Conservation (phyloP, 345 rosid species). For the Crucihimalaya himalaica region DNA sequence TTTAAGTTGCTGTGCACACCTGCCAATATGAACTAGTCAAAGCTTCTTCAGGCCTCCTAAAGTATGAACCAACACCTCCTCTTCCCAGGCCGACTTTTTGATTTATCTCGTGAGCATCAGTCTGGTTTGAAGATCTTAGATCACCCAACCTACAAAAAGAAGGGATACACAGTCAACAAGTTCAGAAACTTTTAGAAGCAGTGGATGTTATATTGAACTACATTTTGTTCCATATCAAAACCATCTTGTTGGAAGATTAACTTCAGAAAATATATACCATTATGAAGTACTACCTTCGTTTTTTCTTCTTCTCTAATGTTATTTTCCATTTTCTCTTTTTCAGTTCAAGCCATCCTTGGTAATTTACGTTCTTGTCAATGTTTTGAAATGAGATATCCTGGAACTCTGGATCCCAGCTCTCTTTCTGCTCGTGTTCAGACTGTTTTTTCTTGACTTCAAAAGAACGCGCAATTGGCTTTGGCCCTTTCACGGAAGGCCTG, state of each 20-base stretch:
- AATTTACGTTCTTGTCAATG: constrained; percentile 71
- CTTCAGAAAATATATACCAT: constrained; percentile 2
- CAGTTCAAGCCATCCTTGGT: constrained; percentile 92
- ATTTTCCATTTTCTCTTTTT: constrained; percentile 93
- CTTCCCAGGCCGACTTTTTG: constrained; percentile 49
- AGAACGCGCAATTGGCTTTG: constrained; percentile 69
- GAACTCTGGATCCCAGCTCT: constrained; percentile 38
- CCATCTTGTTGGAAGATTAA: constrained; percentile 11
- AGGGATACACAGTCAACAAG: constrained; percentile 25
- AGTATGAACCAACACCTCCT: constrained; percentile 76
- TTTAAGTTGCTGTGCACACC: constrained; percentile 43
- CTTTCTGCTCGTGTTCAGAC: constrained; percentile 40
- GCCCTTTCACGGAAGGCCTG: constrained; percentile 47
- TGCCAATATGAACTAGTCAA: constrained; percentile 85
- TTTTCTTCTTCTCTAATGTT: constrained; percentile 63
- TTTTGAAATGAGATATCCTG: constrained; percentile 44
- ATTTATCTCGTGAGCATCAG: constrained; percentile 42
- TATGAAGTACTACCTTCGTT: constrained; percentile 57
- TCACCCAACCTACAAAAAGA: constrained; percentile 60
- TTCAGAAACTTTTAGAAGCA: constrained; percentile 20
- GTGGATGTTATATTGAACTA: constrained; percentile 7
- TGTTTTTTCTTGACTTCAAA: constrained; percentile 49
- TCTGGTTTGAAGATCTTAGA: constrained; percentile 43
- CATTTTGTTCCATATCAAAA: constrained; percentile 16
- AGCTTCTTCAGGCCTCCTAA: constrained; percentile 76